phyloP scores from a whole-genome alignment of 2,329 filamentous ascomycete species.

The Rhynchosporium graminicola region DNA sequence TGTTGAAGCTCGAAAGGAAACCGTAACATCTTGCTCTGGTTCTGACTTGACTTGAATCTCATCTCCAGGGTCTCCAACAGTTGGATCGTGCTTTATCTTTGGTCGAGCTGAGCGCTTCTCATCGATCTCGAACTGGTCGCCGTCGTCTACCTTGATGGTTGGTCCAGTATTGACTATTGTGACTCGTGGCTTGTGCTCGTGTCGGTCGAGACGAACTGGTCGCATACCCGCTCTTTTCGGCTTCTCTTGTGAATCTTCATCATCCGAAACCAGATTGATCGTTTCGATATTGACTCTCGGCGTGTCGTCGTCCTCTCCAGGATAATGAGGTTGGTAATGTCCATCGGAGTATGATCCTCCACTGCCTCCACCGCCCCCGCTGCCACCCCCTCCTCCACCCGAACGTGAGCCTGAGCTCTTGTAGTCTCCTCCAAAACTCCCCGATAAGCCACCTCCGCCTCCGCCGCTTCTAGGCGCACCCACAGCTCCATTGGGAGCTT shows the following conservation, averaged over 20 bases:
- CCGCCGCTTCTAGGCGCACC: constrained; percentile 13
- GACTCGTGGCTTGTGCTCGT: constrained; percentile 38
- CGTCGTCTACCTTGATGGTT: constrained; percentile 21
- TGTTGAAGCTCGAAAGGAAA: not conserved
- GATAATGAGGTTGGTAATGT: constrained; percentile 32
- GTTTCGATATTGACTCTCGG: constrained; percentile 37
- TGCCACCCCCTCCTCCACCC: constrained; percentile 15
- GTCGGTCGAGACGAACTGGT: constrained; percentile 37
- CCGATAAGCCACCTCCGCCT: constrained; percentile 14
- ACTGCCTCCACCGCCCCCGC: constrained; percentile 13
- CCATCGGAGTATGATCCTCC: constrained; percentile 14
- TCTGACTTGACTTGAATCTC: constrained; percentile 27
- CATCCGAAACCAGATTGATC: constrained; percentile 33
- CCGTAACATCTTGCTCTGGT: constrained; percentile 20
- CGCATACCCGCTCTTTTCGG: constrained; percentile 20
- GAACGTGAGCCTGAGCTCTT: constrained; percentile 16
- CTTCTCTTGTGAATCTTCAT: constrained; percentile 20
- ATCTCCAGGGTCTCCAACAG: constrained; percentile 12
- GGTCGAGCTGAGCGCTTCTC: constrained; percentile 21
- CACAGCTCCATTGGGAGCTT: constrained; percentile 12
- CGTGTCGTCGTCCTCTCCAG: constrained; percentile 34
- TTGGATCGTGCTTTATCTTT: not conserved
- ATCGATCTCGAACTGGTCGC: constrained; percentile 26
- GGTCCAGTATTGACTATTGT: constrained; percentile 36
- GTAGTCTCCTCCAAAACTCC: constrained; percentile 21